Evolutionary conservation across 2,329 filamentous ascomycete species (phyloP).

Genomic region (Ilyonectria sp.): DNA sequence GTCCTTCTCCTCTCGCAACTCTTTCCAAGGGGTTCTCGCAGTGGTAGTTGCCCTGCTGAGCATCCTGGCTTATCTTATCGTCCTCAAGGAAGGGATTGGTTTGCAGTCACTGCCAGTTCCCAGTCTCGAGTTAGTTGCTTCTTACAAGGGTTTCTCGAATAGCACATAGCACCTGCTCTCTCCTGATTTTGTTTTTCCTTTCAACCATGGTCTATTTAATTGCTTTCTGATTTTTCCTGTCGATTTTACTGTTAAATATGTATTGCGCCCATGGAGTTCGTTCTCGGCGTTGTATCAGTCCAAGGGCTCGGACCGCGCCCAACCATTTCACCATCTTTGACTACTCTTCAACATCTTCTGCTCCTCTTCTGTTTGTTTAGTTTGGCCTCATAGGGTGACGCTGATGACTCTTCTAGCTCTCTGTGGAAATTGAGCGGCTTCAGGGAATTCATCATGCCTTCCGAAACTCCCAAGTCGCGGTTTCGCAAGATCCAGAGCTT

Average conservation of each 20-base stretch:
- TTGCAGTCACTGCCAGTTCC: conserved; percentile 21
- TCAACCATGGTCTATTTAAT: neutral
- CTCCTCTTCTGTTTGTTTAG: neutral
- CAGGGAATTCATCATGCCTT: conserved; percentile 64
- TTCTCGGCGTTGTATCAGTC: neutral
- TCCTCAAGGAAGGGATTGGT: conserved; percentile 26
- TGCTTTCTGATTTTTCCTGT: neutral
- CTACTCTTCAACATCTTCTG: conserved; percentile 13
- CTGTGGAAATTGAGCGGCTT: conserved; percentile 39
- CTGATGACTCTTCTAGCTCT: conserved; percentile 38
- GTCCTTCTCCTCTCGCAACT: conserved; percentile 31
- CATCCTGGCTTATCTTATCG: conserved; percentile 34
- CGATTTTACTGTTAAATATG: neutral
- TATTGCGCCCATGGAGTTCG: neutral
- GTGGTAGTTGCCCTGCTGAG: conserved; percentile 45
- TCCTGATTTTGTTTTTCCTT: neutral
- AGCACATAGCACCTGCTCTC: neutral
- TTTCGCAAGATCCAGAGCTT: conserved; percentile 92
- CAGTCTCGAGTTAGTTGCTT: conserved; percentile 30
- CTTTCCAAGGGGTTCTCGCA: conserved; percentile 35
- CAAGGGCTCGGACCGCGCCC: neutral
- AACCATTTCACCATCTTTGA: neutral
- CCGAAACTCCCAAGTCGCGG: conserved; percentile 65
- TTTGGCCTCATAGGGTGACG: neutral
- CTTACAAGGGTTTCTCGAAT: conserved; percentile 7